Percentiles rank a stretch among this genome's conserved stretches.
phyloP scores from a whole-genome alignment of 1,284 basidiomycete species.

The Microbotryum silenes-acaulis region DNA sequence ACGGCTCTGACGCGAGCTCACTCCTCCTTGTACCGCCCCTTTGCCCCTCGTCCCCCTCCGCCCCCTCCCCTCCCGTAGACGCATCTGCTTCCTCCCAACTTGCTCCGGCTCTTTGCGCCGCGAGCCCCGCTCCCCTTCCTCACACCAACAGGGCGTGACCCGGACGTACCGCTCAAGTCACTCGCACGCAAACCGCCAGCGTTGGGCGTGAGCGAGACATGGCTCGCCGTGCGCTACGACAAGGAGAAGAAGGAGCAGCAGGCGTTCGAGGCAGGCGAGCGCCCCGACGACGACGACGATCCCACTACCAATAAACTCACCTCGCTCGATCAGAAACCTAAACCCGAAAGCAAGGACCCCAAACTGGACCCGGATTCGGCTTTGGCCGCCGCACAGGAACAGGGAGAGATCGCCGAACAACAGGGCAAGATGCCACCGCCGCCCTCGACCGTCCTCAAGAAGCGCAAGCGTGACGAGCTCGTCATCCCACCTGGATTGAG shows the following conservation, averaged over 20 bases:
- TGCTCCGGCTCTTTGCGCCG: conserved; percentile 88
- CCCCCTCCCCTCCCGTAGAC: conserved; percentile 16
- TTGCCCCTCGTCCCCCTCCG: background rate
- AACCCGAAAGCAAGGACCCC: too few species aligned
- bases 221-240: conserved; percentile 56
- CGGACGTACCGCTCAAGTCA: conserved; percentile 52
- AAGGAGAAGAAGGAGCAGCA: conserved; percentile 31
- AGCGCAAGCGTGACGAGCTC: background rate
- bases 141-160: conserved; percentile 73
- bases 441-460: conserved; percentile 4
- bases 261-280: conserved; percentile 40
- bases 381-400: conserved; percentile 36
- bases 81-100: conserved; percentile 72
- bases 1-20: background rate
- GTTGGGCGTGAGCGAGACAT: conserved; percentile 59
- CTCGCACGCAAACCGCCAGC: conserved; percentile 55
- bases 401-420: conserved; percentile 72
- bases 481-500: background rate
- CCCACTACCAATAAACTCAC: too few species aligned
- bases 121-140: conserved; percentile 76
- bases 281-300: conserved; percentile 37
- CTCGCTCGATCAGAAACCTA: too few species aligned
- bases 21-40: background rate
- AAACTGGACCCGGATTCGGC: too few species aligned
- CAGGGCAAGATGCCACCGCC: conserved; percentile 34